Conservation (phyloP, 1,284 basidiomycete genomes). For the Tilletia caries region DNA sequence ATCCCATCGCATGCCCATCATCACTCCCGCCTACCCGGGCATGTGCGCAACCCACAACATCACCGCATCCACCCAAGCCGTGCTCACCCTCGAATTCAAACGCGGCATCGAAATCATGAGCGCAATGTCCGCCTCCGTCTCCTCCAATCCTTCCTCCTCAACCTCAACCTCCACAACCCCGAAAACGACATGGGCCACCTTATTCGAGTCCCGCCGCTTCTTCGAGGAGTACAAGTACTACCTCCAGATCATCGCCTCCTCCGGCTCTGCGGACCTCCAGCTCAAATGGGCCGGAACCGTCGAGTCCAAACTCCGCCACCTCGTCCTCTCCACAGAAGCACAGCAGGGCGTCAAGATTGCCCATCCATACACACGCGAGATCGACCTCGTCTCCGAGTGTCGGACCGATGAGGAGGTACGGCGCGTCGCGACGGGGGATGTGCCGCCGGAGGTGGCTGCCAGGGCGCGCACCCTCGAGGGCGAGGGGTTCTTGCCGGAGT, state of each 20-base stretch:
- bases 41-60: slow-evolving; percentile 99
- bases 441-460: slow-evolving; percentile 45
- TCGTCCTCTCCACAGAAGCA: slow-evolving; percentile 95
- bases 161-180: too few relatives aligned
- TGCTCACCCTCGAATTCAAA: slow-evolving; percentile 95
- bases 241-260: slow-evolving; percentile 91
- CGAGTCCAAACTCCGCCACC: slow-evolving; percentile 90
- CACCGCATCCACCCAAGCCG: slow-evolving; percentile 87
- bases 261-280: slow-evolving; percentile 74
- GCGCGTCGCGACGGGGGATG: slow-evolving; percentile 43
- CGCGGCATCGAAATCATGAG: slow-evolving; percentile 90
- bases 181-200: slow-evolving; percentile 60
- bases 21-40: slow-evolving; percentile 98
- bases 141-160: slow-evolving; percentile 54
- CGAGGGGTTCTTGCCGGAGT: slow-evolving; percentile 30
- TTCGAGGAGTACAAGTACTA: slow-evolving; percentile 97
- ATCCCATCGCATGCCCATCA: slow-evolving; percentile 98
- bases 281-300: slow-evolving; percentile 97
- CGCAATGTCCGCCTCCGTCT: slow-evolving; percentile 76
- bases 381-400: slow-evolving; percentile 82
- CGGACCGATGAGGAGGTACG: slow-evolving; percentile 66
- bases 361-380: slow-evolving; percentile 92
- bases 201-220: slow-evolving; percentile 92
- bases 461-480: slow-evolving; percentile 39
- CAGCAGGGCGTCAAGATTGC: slow-evolving; percentile 86